These are phyloP conservation scores for Amanita molliuscula DNA, from an alignment of 768 basidiomycete species.

Conservation along the genomic window DNA sequence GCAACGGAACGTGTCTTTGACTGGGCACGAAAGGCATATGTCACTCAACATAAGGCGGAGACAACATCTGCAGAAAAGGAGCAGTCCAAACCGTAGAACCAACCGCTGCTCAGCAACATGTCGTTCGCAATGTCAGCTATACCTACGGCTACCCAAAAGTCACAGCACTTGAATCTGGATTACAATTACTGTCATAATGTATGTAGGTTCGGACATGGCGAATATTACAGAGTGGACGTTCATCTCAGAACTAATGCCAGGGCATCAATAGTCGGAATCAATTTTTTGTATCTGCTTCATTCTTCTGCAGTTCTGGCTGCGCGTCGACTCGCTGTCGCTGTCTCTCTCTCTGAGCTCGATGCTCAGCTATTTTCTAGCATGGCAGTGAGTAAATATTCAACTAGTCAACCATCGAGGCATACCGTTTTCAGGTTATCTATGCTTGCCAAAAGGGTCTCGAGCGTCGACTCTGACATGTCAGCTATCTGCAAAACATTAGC, in stretches of 20 bases:
- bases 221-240: background rate
- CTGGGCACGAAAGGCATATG: conserved; percentile 52
- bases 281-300: background rate
- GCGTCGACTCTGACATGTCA: conserved; percentile 57
- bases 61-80: background rate
- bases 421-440: conserved; percentile 54
- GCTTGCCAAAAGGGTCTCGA: conserved; percentile 47
- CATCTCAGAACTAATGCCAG: background rate
- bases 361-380: conserved; percentile 37
- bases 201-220: background rate
- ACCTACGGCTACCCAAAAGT: background rate
- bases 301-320: conserved; percentile 13
- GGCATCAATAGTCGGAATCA: background rate
- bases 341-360: conserved; percentile 40
- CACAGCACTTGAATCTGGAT: background rate
- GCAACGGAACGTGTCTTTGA: conserved; percentile 59
- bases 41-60: conserved; percentile 21
- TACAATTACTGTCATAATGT: background rate
- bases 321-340: conserved; percentile 23
- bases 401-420: conserved; percentile 15
- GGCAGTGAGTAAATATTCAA: conserved; percentile 15
- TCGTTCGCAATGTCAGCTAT: too few relatives aligned
- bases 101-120: background rate
- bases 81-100: background rate
- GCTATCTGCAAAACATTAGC: conserved; percentile 31